Percentiles rank a stretch among this genome's conserved stretches.
These are phyloP conservation scores for Colletotrichum higginsianum DNA, from an alignment of 2,329 filamentous ascomycete genomes.

Conservation along the genomic window DNA sequence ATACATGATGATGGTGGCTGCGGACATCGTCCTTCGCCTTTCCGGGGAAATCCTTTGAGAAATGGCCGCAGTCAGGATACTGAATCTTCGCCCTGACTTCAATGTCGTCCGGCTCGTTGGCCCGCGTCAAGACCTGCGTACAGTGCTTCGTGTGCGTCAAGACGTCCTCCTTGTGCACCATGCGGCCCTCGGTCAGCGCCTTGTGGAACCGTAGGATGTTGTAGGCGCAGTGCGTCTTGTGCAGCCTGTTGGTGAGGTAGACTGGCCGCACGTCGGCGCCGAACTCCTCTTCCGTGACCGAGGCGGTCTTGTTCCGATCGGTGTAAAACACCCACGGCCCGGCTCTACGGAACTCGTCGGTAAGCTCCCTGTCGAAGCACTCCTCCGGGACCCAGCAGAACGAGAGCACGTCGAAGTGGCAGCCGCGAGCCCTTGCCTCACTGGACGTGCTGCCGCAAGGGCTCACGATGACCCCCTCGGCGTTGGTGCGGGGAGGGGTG, in stretches of 20 bases:
- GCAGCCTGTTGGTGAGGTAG: slow-evolving; percentile 10
- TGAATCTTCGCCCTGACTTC: not conserved
- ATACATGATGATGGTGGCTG: too few species aligned
- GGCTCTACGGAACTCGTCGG: too few species aligned
- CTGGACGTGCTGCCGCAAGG: too few species aligned
- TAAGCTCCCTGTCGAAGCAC: too few species aligned
- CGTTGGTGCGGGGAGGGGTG: too few species aligned
- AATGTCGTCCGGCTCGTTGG: not conserved
- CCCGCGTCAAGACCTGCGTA: not conserved
- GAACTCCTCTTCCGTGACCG: slow-evolving; percentile 11
- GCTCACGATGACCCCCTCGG: too few species aligned
- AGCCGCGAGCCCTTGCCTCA: too few species aligned
- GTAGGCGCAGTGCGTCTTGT: not conserved
- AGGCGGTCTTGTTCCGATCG: not conserved
- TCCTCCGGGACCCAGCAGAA: too few species aligned
- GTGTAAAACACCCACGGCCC: too few species aligned
- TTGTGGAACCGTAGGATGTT: slow-evolving; percentile 10
- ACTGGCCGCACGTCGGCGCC: not conserved
- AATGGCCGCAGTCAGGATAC: slow-evolving; percentile 5
- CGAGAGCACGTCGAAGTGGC: too few species aligned
- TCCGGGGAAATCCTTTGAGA: not conserved
- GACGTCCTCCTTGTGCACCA: slow-evolving; percentile 17
- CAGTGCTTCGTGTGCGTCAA: slow-evolving; percentile 20
- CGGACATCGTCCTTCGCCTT: not conserved
- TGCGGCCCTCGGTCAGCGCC: slow-evolving; percentile 11